A percentile compares a stretch with the other conserved stretches of the same genome.
Conservation (phyloP, 257 asterid genomes). For the Fraxinus anomala region DNA sequence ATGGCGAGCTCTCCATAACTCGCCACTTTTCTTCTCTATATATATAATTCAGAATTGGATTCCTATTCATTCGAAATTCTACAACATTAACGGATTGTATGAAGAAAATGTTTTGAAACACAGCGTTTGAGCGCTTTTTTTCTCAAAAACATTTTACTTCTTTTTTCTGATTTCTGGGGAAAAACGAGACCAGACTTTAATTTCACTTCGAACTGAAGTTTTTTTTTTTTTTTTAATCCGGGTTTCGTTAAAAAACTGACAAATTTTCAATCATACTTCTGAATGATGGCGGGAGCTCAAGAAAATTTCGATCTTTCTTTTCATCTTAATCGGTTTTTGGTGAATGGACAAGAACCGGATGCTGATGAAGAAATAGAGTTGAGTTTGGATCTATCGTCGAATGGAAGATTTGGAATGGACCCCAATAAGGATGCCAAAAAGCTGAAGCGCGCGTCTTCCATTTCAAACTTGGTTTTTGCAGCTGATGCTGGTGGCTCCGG, state of each 20-base stretch:
- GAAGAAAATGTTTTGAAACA: conserved; percentile 9
- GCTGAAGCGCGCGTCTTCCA: conserved; percentile 63
- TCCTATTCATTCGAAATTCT: background rate
- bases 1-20: background rate
- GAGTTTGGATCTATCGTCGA: conserved; percentile 73
- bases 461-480: conserved; percentile 33
- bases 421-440: conserved; percentile 39
- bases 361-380: conserved; percentile 56
- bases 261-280: background rate
- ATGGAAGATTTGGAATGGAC: conserved; percentile 86
- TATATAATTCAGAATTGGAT: background rate
- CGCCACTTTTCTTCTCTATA: conserved; percentile 8
- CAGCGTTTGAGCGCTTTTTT: background rate
- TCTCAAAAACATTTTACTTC: background rate
- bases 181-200: conserved; percentile 28
- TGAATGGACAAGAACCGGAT: conserved; percentile 5
- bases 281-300: conserved; percentile 42
- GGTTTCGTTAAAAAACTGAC: background rate
- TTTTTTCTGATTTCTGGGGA: background rate
- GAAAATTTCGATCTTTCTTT: conserved; percentile 23
- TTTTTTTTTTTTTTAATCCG: background rate
- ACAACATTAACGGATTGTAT: conserved; percentile 1
- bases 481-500: conserved; percentile 21
- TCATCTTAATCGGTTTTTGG: conserved; percentile 25
- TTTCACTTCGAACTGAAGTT: conserved; percentile 9